phyloP scores from a whole-genome alignment of 441 rosid species.

The Arabidopsis lyrata region DNA sequence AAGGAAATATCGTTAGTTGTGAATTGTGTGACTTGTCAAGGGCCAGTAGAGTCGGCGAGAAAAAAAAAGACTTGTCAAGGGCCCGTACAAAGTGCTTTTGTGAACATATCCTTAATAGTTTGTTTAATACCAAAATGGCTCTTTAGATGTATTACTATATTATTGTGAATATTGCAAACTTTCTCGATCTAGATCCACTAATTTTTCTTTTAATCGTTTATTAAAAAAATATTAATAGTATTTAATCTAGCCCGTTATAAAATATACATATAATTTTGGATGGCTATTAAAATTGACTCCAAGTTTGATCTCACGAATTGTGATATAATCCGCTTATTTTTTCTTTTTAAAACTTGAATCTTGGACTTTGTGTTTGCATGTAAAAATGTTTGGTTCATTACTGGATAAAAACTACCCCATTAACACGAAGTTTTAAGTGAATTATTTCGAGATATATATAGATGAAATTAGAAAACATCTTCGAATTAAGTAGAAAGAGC shows the following conservation, averaged over 20 bases:
- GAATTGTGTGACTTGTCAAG: conserved; percentile 9
- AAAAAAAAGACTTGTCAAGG: conserved; percentile 7
- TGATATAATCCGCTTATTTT: neutral
- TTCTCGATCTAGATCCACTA: neutral
- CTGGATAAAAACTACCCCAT: conserved; percentile 4
- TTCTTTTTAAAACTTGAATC: neutral
- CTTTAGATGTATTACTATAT: neutral
- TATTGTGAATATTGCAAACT: neutral
- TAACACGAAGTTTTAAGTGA: neutral
- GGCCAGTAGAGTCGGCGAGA: neutral
- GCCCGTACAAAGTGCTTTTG: conserved; percentile 19
- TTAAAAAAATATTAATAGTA: neutral
- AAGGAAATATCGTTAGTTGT: conserved; percentile 20
- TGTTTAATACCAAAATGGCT: conserved; percentile 13
- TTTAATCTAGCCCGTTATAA: neutral
- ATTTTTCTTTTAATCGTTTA: neutral
- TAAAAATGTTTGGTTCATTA: conserved; percentile 14
- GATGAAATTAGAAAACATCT: conserved; percentile 18
- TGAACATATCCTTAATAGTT: conserved; percentile 21
- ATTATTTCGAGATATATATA: conserved; percentile 15
- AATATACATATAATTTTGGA: neutral
- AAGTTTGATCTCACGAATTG: neutral
- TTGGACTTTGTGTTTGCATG: neutral
- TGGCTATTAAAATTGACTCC: neutral
- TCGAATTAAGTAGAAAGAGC: neutral